phyloP scores from a whole-genome alignment of 2,329 filamentous ascomycete species.

The Aureobasidium sp. region DNA sequence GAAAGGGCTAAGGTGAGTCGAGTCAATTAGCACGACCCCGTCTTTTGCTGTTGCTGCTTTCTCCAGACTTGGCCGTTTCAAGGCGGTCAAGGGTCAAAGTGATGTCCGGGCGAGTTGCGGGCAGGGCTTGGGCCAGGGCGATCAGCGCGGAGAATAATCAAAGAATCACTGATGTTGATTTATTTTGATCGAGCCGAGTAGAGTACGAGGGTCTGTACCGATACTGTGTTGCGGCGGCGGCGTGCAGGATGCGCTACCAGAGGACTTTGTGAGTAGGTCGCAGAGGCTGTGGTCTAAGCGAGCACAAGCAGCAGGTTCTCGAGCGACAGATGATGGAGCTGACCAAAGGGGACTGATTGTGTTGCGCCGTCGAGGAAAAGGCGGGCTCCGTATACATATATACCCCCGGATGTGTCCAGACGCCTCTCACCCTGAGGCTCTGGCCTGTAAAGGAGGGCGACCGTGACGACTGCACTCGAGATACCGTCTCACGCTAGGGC shows the following conservation, averaged over 20 bases:
- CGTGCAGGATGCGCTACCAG: conserved; percentile 11
- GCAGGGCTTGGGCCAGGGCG: conserved; percentile 6
- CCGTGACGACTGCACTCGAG: conserved; percentile 16
- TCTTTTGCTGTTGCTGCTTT: conserved; percentile 14
- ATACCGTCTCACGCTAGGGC: conserved; percentile 16
- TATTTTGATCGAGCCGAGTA: conserved; percentile 7
- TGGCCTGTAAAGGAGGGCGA: conserved; percentile 12
- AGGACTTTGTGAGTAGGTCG: background rate
- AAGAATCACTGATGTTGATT: conserved; percentile 8
- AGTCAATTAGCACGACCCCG: conserved; percentile 10
- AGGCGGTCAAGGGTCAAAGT: conserved; percentile 12
- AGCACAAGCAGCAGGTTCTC: conserved; percentile 1
- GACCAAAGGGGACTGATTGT: conserved; percentile 11
- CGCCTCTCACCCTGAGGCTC: conserved; percentile 14
- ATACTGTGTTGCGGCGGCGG: conserved; percentile 4
- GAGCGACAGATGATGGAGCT: conserved; percentile 8
- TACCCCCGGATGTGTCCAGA: conserved; percentile 6
- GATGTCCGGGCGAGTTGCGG: conserved; percentile 8
- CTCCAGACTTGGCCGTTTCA: conserved; percentile 14
- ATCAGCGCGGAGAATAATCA: conserved; percentile 16
- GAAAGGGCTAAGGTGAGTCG: conserved; percentile 7
- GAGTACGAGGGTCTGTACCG: background rate
- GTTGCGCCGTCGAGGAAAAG: conserved; percentile 10
- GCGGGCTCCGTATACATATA: conserved; percentile 11
- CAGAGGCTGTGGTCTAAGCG: conserved; percentile 8